phyloP scores from a whole-genome alignment of 2,329 filamentous ascomycete genomes.

The Claviceps spartinae region DNA sequence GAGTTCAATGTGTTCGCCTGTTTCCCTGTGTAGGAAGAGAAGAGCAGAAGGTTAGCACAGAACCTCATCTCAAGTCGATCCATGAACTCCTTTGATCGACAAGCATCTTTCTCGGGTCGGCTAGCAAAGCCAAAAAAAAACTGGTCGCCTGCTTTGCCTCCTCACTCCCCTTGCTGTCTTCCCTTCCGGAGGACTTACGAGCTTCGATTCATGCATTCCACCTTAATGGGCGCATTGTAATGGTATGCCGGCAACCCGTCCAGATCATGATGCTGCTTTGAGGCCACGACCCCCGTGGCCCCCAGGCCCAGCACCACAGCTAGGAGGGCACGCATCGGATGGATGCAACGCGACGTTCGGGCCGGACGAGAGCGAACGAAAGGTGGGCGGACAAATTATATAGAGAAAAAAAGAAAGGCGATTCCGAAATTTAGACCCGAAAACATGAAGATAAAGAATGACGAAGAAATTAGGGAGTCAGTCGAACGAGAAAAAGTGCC shows the following conservation, averaged over 20 bases:
- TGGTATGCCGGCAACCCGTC: constrained; percentile 45
- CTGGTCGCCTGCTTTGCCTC: no score
- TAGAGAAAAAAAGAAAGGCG: not conserved
- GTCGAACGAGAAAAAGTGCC: not conserved
- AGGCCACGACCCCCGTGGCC: constrained; percentile 13
- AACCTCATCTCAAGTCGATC: no score
- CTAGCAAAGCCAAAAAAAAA: no score
- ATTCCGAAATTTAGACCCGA: no score
- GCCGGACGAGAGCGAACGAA: not conserved
- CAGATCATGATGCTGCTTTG: constrained; percentile 13
- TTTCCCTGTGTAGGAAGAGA: constrained; percentile 45
- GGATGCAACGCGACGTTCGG: not conserved
- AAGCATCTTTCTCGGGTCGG: no score
- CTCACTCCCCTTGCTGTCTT: not conserved
- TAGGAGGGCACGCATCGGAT: constrained; percentile 2
- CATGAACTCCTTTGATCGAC: no score
- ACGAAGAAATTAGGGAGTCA: not conserved
- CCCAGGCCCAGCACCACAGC: constrained; percentile 1
- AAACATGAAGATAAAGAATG: not conserved
- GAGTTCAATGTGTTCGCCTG: constrained; percentile 79
- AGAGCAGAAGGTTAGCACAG: no score
- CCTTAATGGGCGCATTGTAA: constrained; percentile 52
- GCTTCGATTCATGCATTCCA: constrained; percentile 63
- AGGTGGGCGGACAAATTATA: not conserved
- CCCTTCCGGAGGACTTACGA: constrained; percentile 29